Evolutionary conservation across 2,329 filamentous ascomycete species (phyloP).

Genomic region (Epichloe coenophiala): DNA sequence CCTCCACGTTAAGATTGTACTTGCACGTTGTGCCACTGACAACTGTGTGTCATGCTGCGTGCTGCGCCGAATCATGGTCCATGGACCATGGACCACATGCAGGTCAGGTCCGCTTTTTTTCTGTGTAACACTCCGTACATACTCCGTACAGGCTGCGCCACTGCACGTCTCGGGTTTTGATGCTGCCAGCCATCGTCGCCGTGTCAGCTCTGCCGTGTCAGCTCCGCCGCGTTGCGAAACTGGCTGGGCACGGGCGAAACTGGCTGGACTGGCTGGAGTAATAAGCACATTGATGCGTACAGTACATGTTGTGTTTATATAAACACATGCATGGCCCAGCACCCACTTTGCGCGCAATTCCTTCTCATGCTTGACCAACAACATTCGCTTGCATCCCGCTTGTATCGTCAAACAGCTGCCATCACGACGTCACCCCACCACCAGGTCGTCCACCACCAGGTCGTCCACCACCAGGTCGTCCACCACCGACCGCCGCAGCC

Average conservation of each 20-base stretch:
- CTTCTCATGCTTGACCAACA: background rate
- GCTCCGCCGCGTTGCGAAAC: background rate
- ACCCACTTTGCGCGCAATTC: too few species aligned
- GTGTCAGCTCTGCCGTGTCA: background rate
- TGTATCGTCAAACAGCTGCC: background rate
- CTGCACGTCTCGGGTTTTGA: constrained; percentile 1
- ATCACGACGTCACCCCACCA: background rate
- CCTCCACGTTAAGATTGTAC: background rate
- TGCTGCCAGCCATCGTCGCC: background rate
- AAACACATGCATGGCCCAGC: background rate
- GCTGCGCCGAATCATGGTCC: background rate
- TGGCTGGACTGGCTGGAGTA: too few species aligned
- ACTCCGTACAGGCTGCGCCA: constrained; percentile 4
- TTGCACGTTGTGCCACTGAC: too few species aligned
- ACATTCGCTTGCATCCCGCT: too few species aligned
- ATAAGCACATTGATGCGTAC: background rate
- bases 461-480: background rate
- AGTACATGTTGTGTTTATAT: background rate
- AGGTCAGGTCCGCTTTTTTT: background rate
- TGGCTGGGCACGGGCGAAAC: too few species aligned
- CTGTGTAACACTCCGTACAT: background rate
- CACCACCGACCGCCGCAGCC: constrained; percentile 12
- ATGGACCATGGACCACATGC: background rate
- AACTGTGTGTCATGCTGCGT: background rate
- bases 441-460: background rate